Base-by-base conservation (phyloP, 2,329 filamentous ascomycete genomes). In the Fusarium bactridioides region DNA sequence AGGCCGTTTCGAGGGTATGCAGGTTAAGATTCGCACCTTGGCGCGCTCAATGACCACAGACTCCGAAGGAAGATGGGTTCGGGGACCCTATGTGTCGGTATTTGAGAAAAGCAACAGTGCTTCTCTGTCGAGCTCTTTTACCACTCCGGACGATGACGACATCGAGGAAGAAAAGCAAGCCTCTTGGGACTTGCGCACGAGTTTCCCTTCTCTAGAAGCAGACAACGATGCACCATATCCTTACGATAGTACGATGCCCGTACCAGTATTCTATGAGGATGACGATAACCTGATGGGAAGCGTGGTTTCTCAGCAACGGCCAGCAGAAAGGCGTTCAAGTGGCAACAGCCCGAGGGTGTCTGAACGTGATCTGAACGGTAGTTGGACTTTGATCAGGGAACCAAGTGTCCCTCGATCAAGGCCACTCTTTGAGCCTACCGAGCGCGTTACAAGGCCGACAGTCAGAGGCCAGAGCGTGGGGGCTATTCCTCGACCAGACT, bases 21-120 rank as follows among this genome's bases (percentile, higher is more conserved):
- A 72, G 56, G 61, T 58, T 31, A 67, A 60, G 38, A 60, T 70
- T 55, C 67, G 64, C 31, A 67, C 60, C 15, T 58, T 70, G 19
- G 50, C 74, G 48, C 61, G 62, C 56, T 64, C 72, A 41, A 65
- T 72, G 70, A 73, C 67, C 50, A 68, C 68, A 47, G 62, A 63
- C 13, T 48, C 54, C 37, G 60, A 55, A 33, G 68, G 67, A 16
- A 43, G 57, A 59, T 56, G 63, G 58, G 60, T 61, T 21, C 64
- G 57, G n/a, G 69, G 57, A n/a, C 72, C 73, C 31, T 68, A 75
- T n/a, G 65, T 77, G 29, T 77, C 74, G 5, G 73, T 77, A 12
- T 77, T 77, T 54, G 74, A 76, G 33, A 74, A 74, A 56, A 73
- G 73, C 45, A 76, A 73, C 31, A 74, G 66, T 50, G 44, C 69